These are phyloP conservation scores for Panicum miliaceum DNA, from an alignment of 176 grass and related monocot species.

Conservation along the genomic window DNA sequence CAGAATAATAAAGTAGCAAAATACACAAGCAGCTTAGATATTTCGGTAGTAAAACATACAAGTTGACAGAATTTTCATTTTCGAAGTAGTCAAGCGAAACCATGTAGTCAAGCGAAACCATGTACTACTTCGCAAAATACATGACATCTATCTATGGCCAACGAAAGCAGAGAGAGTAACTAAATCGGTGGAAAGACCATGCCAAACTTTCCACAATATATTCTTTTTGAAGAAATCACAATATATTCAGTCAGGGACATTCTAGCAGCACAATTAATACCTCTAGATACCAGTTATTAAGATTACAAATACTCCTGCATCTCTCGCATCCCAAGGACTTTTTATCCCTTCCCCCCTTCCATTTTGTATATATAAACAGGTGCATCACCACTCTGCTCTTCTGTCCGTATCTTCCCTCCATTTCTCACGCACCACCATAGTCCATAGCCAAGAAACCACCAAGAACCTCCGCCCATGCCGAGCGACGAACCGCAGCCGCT, in stretches of 20 bases:
- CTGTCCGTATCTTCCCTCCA: neutral
- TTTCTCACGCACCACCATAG: neutral
- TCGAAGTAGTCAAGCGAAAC: too few species aligned
- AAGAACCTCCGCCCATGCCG: conserved; percentile 21
- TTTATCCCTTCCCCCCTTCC: neutral
- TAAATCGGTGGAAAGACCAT: neutral
- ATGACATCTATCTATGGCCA: too few species aligned
- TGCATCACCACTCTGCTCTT: neutral
- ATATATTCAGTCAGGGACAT: neutral
- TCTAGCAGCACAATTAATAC: neutral
- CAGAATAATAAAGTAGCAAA: too few species aligned
- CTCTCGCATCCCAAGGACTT: neutral
- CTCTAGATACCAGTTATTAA: too few species aligned
- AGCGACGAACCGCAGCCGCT: conserved; percentile 27
- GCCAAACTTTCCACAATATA: neutral
- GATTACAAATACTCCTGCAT: neutral
- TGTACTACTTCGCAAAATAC: too few species aligned
- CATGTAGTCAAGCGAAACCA: too few species aligned
- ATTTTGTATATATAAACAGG: neutral
- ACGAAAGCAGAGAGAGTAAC: too few species aligned
- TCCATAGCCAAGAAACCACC: conserved; percentile 9
- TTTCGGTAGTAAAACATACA: too few species aligned
- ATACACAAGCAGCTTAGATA: too few species aligned
- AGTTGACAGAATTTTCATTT: too few species aligned
- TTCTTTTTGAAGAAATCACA: too few species aligned